phyloP scores from a whole-genome alignment of 2,329 filamentous ascomycete species.

The Lasiodiplodia citricola region DNA sequence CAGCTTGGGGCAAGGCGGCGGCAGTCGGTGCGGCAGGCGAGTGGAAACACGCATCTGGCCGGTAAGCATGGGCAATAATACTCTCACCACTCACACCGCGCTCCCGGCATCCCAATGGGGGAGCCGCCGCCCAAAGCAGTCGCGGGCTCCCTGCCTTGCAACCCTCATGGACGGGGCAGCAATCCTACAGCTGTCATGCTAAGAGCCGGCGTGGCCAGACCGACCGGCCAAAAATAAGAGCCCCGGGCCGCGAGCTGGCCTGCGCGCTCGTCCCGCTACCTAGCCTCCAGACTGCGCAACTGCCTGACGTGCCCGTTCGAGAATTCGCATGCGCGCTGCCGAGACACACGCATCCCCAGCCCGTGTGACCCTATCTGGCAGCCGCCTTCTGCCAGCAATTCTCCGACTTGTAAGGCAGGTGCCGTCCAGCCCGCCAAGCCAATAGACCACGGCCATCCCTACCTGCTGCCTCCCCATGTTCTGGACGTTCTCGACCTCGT shows the following conservation, averaged over 20 bases:
- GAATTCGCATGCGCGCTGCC: constrained; percentile 9
- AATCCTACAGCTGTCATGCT: background rate
- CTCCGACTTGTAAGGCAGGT: constrained; percentile 1
- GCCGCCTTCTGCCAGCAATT: constrained; percentile 3
- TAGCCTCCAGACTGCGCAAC: constrained; percentile 8
- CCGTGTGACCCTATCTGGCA: background rate
- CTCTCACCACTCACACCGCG: background rate
- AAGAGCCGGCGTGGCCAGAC: constrained; percentile 13
- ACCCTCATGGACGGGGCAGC: background rate
- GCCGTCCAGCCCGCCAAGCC: constrained; percentile 19
- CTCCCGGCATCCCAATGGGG: background rate
- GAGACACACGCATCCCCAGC: constrained; percentile 3
- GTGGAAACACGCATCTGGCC: constrained; percentile 16
- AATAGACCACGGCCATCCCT: constrained; percentile 14
- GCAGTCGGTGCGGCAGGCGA: constrained; percentile 16
- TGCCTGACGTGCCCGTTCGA: background rate
- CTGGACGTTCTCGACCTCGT: background rate
- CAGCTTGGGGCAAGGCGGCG: constrained; percentile 15
- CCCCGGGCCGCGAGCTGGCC: background rate
- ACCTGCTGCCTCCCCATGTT: constrained; percentile 6
- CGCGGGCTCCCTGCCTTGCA: background rate
- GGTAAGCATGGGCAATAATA: constrained; percentile 7
- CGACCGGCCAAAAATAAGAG: constrained; percentile 10
- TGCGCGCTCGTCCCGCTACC: constrained; percentile 10
- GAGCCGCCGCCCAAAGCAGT: background rate